Percentiles rank a stretch among this genome's conserved stretches.
phyloP scores from a whole-genome alignment of 1,284 basidiomycete species.

The Ceratobasidium sp. region DNA sequence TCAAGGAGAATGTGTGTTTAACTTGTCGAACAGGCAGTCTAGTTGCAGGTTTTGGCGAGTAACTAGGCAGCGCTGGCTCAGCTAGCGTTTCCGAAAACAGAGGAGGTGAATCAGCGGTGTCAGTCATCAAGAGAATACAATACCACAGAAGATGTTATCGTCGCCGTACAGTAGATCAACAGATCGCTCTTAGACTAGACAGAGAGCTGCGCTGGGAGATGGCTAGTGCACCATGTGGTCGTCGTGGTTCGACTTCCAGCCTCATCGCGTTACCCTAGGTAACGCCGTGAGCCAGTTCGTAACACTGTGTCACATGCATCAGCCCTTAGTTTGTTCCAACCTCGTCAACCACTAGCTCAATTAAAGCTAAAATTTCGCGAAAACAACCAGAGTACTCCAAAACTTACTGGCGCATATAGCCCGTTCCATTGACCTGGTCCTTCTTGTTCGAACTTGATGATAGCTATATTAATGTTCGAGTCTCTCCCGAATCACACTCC shows the following conservation, averaged over 20 bases:
- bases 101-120: slow-evolving; percentile 3
- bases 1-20: slow-evolving; percentile 1
- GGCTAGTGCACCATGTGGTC: neutral
- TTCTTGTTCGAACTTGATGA: no score
- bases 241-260: neutral
- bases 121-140: neutral
- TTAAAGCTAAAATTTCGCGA: no score
- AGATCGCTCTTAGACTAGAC: neutral
- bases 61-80: slow-evolving; percentile 1
- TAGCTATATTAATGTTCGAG: no score
- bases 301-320: neutral
- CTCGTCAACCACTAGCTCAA: neutral
- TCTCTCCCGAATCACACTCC: no score
- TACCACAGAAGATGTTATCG: neutral
- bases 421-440: no score
- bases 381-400: no score
- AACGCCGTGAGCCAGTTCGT: no score
- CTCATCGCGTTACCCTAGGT: no score
- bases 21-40: neutral
- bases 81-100: neutral
- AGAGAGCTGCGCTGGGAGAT: neutral
- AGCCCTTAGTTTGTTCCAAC: neutral
- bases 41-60: neutral
- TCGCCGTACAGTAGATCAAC: neutral
- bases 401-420: no score